Evolutionary conservation across 768 basidiomycete species (phyloP), one percentile per base, ranked within the genome.

Genomic region (Kwoniella mangroviensis): DNA sequence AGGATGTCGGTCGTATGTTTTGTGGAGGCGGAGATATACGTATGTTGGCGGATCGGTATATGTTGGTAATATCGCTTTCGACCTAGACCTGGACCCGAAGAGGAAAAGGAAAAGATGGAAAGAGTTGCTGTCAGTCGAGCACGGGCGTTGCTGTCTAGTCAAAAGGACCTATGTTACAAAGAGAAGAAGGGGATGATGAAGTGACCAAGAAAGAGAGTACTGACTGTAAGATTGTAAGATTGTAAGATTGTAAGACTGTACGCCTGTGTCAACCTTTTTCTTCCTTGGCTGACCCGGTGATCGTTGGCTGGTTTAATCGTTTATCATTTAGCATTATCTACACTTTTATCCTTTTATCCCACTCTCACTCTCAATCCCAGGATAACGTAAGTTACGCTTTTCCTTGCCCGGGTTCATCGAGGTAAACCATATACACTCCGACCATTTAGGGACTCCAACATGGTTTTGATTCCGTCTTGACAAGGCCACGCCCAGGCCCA

Each of bases 1-100:
- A 9, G 21, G 24, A 54, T 11, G 21, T 45, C 10, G 10, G 34
- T 12, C n/a, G 56, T 28, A 26, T 12, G 56, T 5, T 28, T 57
- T 15, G 58, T 41, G 34, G 58, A 60, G 58, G 58, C 41, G 58
- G 41, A 41, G n/a, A 24, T 43, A 60, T 60, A 21, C 11, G 26
- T 60, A 43, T 6, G 6, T n/a, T 26, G 24, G 17, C 22, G 34
- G 34, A 54, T 54, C 58, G 58, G 40, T 60, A n/a, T 43, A 40
- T 60, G 11, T 54, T 54, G 24, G n/a, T 24, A 54, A n/a, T 19
- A 19, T 21, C n/a, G 24, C 9, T 11, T 11, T 12, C n/a, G 21
- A 54, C n/a, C n/a, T 11, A 5, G 9, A n/a, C 53, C 53, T 21
- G 53, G 13, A 54, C 34, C 34, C 9, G 34, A 60, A 41, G 21